Percentiles rank a stretch among this genome's conserved stretches.
Evolutionary conservation across 176 grass and related monocot species (phyloP).

Genomic region (Lolium multiflorum): DNA sequence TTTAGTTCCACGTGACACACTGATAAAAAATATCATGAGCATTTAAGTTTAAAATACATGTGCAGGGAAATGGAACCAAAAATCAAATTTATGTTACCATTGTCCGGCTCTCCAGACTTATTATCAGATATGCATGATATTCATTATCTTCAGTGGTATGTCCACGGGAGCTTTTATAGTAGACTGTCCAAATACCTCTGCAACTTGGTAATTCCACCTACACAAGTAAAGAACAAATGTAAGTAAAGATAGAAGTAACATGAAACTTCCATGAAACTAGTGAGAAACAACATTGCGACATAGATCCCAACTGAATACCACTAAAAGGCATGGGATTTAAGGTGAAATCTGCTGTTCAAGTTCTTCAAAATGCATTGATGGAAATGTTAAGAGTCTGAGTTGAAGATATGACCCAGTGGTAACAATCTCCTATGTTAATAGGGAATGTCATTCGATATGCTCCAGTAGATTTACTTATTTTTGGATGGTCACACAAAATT

Average conservation of each 20-base stretch:
- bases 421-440: constrained; percentile 14
- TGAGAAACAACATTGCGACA: background rate
- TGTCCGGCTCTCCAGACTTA: constrained; percentile 88
- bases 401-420: background rate
- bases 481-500: background rate
- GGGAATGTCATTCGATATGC: background rate
- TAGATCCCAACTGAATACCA: constrained; percentile 19
- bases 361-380: background rate
- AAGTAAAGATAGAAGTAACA: constrained; percentile 28
- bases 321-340: background rate
- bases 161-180: constrained; percentile 89
- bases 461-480: background rate
- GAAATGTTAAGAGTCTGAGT: background rate
- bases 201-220: constrained; percentile 92
- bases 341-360: background rate
- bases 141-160: constrained; percentile 78
- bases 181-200: constrained; percentile 98
- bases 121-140: constrained; percentile 99
- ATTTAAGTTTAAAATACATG: constrained; percentile 11
- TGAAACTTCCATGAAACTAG: background rate
- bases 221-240: constrained; percentile 41
- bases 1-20: background rate
- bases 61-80: constrained; percentile 6
- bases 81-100: constrained; percentile 67
- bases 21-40: constrained; percentile 13